Percentiles rank a stretch among this genome's conserved stretches.
Conservation (phyloP, 2,329 filamentous ascomycete genomes). For the Pyrenochaeta sp. region DNA sequence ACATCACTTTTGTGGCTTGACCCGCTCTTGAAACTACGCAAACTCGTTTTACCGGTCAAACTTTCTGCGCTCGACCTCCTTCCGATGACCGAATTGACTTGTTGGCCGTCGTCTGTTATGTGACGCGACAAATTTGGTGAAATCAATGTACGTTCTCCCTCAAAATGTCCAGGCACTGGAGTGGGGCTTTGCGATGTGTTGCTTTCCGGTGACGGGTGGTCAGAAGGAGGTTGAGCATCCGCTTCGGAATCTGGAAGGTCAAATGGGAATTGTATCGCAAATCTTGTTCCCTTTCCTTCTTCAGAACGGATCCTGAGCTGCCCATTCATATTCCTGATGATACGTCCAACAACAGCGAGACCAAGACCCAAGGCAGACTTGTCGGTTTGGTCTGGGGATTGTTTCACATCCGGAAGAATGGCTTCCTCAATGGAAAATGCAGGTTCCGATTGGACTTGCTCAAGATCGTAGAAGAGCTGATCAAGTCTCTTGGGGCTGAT, state of each 20-base stretch:
- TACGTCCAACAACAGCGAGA: slow-evolving; percentile 85
- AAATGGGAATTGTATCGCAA: slow-evolving; percentile 81
- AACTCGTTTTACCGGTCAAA: slow-evolving; percentile 59
- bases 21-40: slow-evolving; percentile 56
- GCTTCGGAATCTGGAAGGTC: slow-evolving; percentile 61
- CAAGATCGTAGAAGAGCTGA: slow-evolving; percentile 66
- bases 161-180: slow-evolving; percentile 17
- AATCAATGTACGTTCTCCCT: slow-evolving; percentile 69
- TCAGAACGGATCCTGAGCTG: slow-evolving; percentile 86
- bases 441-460: slow-evolving; percentile 65
- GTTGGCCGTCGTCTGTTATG: slow-evolving; percentile 18
- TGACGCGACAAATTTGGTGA: slow-evolving; percentile 41
- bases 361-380: slow-evolving; percentile 75
- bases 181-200: slow-evolving; percentile 27
- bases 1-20: slow-evolving; percentile 67
- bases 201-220: slow-evolving; percentile 24
- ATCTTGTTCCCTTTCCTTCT: slow-evolving; percentile 80
- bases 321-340: slow-evolving; percentile 88
- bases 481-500: slow-evolving; percentile 66
- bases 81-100: slow-evolving; percentile 3
- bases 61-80: slow-evolving; percentile 52
- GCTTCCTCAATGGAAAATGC: slow-evolving; percentile 39
- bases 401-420: slow-evolving; percentile 40
- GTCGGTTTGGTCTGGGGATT: slow-evolving; percentile 36
- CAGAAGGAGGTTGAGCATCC: background rate